A percentile compares a stretch with the other conserved stretches of the same genome.
Conservation (phyloP, 805 yeast genomes). For the Candida khao-thaluensis region DNA sequence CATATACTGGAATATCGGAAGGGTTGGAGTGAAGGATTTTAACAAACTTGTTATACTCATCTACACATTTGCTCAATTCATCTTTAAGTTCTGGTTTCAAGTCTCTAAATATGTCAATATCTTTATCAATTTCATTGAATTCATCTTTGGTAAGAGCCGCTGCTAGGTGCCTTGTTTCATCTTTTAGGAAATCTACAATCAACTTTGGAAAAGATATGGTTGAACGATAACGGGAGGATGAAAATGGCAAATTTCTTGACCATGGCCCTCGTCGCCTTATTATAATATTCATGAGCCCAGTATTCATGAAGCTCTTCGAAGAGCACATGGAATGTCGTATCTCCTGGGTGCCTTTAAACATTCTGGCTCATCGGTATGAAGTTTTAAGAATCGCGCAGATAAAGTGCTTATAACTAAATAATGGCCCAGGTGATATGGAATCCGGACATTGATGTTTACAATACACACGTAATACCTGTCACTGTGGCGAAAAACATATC, state of each 20-base stretch:
- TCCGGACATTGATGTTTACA: slow-evolving; percentile 45
- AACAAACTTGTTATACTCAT: slow-evolving; percentile 28
- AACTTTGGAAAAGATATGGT: slow-evolving; percentile 3
- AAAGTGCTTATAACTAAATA: not conserved
- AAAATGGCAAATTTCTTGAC: not conserved
- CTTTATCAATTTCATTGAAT: not conserved
- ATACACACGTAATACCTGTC: slow-evolving; percentile 36
- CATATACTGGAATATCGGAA: slow-evolving; percentile 26
- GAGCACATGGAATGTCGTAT: not conserved
- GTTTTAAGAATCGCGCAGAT: slow-evolving; percentile 3
- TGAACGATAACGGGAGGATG: not conserved
- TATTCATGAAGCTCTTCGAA: not conserved
- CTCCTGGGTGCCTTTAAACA: slow-evolving; percentile 5
- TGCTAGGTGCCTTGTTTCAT: slow-evolving; percentile 11
- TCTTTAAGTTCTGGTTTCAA: slow-evolving; percentile 16
- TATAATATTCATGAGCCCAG: not conserved
- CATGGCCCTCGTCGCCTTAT: slow-evolving; percentile 3
- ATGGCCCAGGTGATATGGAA: slow-evolving; percentile 50
- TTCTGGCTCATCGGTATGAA: slow-evolving; percentile 6
- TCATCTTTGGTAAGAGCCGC: slow-evolving; percentile 7
- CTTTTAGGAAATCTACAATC: slow-evolving; percentile 12
- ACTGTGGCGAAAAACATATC: slow-evolving; percentile 37
- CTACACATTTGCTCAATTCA: slow-evolving; percentile 25
- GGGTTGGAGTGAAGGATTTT: slow-evolving; percentile 34
- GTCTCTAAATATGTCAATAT: slow-evolving; percentile 5